These are phyloP conservation scores for Sanghuangporus sanghuang DNA, from an alignment of 1,284 basidiomycete species.

Conservation along the genomic window DNA sequence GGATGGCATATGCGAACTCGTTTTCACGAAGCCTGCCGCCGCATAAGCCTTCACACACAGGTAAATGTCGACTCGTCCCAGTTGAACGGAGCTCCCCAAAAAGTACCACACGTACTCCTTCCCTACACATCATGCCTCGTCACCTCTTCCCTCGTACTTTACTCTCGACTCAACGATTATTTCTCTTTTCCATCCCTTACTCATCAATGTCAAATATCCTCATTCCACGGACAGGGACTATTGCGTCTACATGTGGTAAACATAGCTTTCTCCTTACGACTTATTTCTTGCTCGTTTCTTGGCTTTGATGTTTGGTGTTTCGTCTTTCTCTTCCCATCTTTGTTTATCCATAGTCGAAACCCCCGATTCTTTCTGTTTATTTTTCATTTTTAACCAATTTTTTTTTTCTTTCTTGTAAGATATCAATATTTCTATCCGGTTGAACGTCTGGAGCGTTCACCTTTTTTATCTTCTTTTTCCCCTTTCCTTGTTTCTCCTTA, in stretches of 20 bases:
- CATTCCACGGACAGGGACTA: constrained; percentile 17
- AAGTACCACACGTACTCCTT: neutral
- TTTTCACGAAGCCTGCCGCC: constrained; percentile 36
- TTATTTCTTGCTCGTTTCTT: neutral
- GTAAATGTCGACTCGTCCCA: neutral
- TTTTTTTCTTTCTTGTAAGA: constrained; percentile 11
- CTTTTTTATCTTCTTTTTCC: neutral
- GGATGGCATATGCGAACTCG: constrained; percentile 40
- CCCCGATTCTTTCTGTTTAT: neutral
- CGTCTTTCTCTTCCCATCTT: neutral
- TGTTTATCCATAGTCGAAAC: neutral
- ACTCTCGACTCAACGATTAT: neutral
- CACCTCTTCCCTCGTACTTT: neutral
- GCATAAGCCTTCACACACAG: neutral
- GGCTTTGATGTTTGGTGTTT: neutral
- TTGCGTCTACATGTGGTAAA: constrained; percentile 17
- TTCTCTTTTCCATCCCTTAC: neutral
- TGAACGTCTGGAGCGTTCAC: neutral
- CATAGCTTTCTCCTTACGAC: neutral
- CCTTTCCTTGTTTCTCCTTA: neutral
- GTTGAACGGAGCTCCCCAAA: neutral
- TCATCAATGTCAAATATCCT: neutral
- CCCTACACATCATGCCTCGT: neutral
- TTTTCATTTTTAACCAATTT: neutral
- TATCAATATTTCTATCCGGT: constrained; percentile 8